Percentiles rank a stretch among this genome's conserved stretches.
Conservation (phyloP, 305 asterid species). For the Rubia balearica region DNA sequence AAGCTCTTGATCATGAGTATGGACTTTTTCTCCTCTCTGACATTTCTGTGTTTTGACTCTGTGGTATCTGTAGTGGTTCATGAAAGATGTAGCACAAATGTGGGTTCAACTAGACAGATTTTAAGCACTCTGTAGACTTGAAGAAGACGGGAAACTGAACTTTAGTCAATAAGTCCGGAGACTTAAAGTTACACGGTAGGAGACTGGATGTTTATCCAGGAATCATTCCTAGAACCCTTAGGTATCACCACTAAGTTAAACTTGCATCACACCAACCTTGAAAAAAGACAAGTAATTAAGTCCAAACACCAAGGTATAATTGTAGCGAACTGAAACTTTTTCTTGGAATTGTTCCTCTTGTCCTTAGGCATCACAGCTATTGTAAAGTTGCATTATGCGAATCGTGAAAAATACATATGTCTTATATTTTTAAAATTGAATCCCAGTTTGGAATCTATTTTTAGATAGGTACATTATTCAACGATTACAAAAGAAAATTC, state of each 20-base stretch:
- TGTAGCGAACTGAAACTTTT: background rate
- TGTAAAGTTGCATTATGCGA: too few relatives aligned
- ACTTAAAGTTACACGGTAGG: background rate
- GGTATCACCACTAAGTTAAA: background rate
- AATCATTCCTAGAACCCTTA: background rate
- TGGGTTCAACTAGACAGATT: conserved; percentile 5
- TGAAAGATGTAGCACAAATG: background rate
- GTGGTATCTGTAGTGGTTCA: background rate
- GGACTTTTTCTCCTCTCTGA: conserved; percentile 19
- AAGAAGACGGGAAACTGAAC: background rate
- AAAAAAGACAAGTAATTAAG: background rate
- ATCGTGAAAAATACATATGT: too few relatives aligned
- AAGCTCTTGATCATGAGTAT: conserved; percentile 98
- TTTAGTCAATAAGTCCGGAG: background rate
- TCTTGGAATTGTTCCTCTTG: background rate
- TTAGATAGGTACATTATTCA: too few relatives aligned
- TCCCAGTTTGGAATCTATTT: too few relatives aligned
- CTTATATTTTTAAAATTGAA: too few relatives aligned
- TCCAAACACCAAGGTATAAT: background rate
- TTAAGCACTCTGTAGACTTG: background rate
- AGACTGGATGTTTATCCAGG: background rate
- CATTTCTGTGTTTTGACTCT: background rate
- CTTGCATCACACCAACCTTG: background rate
- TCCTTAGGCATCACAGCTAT: too few relatives aligned
- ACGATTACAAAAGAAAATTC: too few relatives aligned